These are phyloP conservation scores for Puccinia novopanici DNA, from an alignment of 1,284 basidiomycete genomes.

Conservation along the genomic window DNA sequence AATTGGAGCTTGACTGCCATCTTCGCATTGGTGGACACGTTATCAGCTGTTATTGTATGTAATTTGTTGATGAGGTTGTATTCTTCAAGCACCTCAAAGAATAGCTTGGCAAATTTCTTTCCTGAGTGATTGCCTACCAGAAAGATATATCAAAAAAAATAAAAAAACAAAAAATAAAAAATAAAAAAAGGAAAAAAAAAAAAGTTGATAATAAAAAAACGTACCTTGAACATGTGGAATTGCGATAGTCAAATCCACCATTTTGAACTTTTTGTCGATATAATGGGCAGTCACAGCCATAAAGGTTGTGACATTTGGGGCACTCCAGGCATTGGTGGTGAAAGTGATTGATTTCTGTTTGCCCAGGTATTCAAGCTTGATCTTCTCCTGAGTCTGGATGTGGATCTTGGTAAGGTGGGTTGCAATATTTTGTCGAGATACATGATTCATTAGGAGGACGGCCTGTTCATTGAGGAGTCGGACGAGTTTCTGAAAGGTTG, in stretches of 20 bases:
- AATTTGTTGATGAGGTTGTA: not conserved
- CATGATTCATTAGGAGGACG: not conserved
- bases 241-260: no score
- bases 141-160: no score
- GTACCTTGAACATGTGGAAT: not conserved
- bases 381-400: not conserved
- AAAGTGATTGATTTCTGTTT: not conserved
- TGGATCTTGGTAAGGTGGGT: not conserved
- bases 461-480: not conserved
- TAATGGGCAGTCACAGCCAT: no score
- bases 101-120: not conserved
- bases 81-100: not conserved
- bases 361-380: not conserved
- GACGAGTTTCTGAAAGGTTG: not conserved
- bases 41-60: conserved; percentile 12
- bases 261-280: no score
- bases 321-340: not conserved
- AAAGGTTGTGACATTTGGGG: not conserved
- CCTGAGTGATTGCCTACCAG: not conserved
- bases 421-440: not conserved
- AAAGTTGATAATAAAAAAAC: not conserved
- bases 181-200: not conserved
- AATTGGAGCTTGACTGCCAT: not conserved
- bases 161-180: not conserved
- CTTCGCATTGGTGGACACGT: not conserved